Evolutionary conservation across 2,329 filamentous ascomycete species (phyloP), one percentile per base, ranked within the genome.

Genomic region (Microdochium paspali): DNA sequence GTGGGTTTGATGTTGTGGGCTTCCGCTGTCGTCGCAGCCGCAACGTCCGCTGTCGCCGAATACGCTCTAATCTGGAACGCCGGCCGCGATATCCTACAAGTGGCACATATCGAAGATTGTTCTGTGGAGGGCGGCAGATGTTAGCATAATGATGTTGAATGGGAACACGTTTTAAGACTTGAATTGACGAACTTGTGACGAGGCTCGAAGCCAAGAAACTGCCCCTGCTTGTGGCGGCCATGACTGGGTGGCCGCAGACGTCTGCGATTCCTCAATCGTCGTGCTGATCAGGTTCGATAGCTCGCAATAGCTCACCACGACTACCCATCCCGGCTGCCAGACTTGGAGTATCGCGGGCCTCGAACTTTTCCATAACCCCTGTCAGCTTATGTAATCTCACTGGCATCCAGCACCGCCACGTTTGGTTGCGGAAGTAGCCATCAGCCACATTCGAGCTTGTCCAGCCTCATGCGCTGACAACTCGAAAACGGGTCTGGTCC

Each of bases 21-120:
- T 51, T 66, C 54, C 44, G 67, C 60, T 47, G 67, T 56, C 25
- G 67, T 61, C 44, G 72, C 61, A 63, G 56, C 61, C 44, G 72
- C 61, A 63, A 56, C 57, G 20, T 52, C 59, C 40, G 56, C 52
- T 28, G 32, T 49, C 20, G 57, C 55, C 21, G 68, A 68, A 54
- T 69, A 70, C 30, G 55, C 51, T 9, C 61, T 62, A 49, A 53
- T 53, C 47, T 25, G 42, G 35, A 40, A 21, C 3, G 35, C 35
- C 5, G 18, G 15, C 18, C 15, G 35, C 3, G 42, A 23, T 44
- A 44, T 44, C 12, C 42, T 24, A 21, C 42, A 44, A 24, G 23
- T 44, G 42, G 42, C 23, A 18, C 42, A 44, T 24, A 44, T 26
- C 12, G 24, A 18, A 18, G 42, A 26, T 26, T 44, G 42, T n/a